Conservation (phyloP, 2,329 filamentous ascomycete species). For the Coniochaeta sp. region DNA sequence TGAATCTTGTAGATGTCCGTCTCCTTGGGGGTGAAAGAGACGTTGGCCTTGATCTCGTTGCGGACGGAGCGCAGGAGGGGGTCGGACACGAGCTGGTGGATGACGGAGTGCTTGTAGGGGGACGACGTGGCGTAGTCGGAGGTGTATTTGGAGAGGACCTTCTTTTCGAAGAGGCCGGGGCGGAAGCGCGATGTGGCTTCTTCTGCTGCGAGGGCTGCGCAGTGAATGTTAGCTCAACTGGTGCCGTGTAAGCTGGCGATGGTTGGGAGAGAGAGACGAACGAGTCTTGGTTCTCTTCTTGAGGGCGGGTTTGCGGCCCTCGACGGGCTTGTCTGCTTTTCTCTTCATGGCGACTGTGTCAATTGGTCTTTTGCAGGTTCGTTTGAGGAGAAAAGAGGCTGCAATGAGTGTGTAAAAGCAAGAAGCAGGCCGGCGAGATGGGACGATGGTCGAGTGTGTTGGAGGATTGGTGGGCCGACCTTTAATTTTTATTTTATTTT, state of each 20-base stretch:
- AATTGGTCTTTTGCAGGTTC: conserved; percentile 13
- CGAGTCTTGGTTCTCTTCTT: conserved; percentile 49
- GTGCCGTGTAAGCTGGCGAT: conserved; percentile 31
- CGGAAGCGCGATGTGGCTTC: conserved; percentile 55
- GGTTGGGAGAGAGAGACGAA: conserved; percentile 20
- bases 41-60: conserved; percentile 79
- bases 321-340: conserved; percentile 44
- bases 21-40: conserved; percentile 95
- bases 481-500: neutral
- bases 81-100: conserved; percentile 73
- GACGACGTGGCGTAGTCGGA: conserved; percentile 54
- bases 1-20: conserved; percentile 99
- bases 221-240: conserved; percentile 23
- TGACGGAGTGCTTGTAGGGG: conserved; percentile 89
- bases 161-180: conserved; percentile 55
- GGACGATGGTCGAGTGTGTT: conserved; percentile 22
- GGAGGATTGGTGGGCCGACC: neutral
- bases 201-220: conserved; percentile 37
- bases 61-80: conserved; percentile 78
- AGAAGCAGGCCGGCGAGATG: conserved; percentile 7
- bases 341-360: conserved; percentile 45
- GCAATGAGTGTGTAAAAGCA: conserved; percentile 18
- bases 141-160: conserved; percentile 52
- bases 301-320: conserved; percentile 29
- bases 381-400: neutral